phyloP scores from a whole-genome alignment of 257 asterid genomes.

The Mentha longifolia region DNA sequence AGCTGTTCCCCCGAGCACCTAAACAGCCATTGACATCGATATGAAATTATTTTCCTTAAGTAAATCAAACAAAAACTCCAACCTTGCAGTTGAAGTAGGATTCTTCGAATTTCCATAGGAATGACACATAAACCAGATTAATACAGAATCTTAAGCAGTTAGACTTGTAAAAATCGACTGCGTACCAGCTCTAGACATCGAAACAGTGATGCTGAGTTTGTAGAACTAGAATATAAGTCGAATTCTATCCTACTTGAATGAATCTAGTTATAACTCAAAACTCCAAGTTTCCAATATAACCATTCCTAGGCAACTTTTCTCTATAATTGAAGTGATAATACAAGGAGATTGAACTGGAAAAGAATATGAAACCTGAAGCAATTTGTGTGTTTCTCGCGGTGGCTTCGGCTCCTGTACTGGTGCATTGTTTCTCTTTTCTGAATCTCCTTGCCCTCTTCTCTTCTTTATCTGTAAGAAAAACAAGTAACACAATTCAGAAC shows the following conservation, averaged over 20 bases:
- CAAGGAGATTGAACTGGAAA: slow-evolving; percentile 8
- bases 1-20: slow-evolving; percentile 96
- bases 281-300: background rate
- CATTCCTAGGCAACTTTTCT: background rate
- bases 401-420: slow-evolving; percentile 58
- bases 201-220: background rate
- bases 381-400: slow-evolving; percentile 87
- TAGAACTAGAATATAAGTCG: background rate
- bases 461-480: slow-evolving; percentile 49
- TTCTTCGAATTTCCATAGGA: background rate
- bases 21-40: slow-evolving; percentile 27
- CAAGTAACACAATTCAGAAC: background rate
- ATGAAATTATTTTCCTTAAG: too few species aligned
- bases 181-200: background rate
- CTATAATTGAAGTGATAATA: background rate
- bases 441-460: slow-evolving; percentile 55
- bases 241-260: background rate
- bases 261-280: background rate
- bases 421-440: slow-evolving; percentile 37
- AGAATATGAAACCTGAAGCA: slow-evolving; percentile 75
- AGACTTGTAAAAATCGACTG: background rate
- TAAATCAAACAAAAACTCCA: background rate
- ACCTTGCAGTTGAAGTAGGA: background rate
- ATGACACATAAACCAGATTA: background rate
- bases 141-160: background rate